Percentiles rank a stretch among this genome's conserved stretches.
Conservation (phyloP, 2,329 filamentous ascomycete genomes). For the Aspergillus sp. region DNA sequence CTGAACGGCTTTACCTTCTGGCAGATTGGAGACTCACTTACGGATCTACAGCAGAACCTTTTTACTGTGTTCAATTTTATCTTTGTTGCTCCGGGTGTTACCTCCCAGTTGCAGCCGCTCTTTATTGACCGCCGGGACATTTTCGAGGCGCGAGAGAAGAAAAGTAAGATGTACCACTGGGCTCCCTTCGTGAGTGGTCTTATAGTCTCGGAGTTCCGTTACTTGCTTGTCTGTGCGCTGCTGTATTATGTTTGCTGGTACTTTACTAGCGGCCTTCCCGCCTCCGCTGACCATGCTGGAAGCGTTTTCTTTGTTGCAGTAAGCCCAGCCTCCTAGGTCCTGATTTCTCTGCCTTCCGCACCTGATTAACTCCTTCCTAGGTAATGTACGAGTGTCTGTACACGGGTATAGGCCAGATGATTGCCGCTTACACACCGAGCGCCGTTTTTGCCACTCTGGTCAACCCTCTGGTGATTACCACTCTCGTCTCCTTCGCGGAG, state of each 20-base stretch:
- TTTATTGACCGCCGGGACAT: not conserved
- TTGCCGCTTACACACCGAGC: not conserved
- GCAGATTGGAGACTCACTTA: not conserved
- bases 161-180: constrained; percentile 1
- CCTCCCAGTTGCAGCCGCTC: not conserved
- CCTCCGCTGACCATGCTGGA: not conserved
- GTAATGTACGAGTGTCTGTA: not conserved
- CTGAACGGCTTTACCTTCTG: not conserved
- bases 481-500: not conserved
- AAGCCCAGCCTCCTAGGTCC: not conserved
- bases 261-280: not conserved
- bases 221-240: not conserved
- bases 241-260: constrained; percentile 1
- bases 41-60: not conserved
- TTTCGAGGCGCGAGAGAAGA: not conserved
- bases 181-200: not conserved
- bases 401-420: not conserved
- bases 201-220: not conserved
- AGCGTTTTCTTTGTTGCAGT: not conserved
- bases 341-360: not conserved
- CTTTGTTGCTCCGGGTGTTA: not conserved
- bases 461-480: not conserved
- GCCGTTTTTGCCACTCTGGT: not conserved
- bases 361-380: not conserved
- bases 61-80: constrained; percentile 2